Evolutionary conservation across 805 yeast genomes (phyloP).

Genomic region (Torulaspora quercuum): DNA sequence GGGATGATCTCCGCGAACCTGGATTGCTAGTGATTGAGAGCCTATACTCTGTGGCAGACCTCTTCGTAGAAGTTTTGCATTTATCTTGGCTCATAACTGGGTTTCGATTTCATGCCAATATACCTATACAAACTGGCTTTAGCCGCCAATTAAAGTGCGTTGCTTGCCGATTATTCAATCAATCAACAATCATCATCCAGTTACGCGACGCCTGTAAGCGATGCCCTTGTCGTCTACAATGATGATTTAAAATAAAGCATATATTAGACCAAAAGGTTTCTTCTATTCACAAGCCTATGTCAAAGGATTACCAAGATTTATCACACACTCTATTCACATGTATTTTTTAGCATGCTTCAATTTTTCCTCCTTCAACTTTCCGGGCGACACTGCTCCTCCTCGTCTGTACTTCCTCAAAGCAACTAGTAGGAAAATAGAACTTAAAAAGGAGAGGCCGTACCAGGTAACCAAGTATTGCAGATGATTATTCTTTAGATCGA

Average conservation of each 20-base stretch:
- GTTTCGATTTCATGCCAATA: neutral
- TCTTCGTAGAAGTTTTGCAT: conserved; percentile 10
- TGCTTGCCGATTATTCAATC: conserved; percentile 1
- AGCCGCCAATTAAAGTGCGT: conserved; percentile 1
- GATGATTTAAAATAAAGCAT: no score
- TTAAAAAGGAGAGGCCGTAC: conserved; percentile 81
- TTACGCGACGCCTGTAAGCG: no score
- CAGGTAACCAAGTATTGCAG: conserved; percentile 90
- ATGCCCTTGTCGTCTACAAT: no score
- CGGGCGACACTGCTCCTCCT: conserved; percentile 32
- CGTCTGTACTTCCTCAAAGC: conserved; percentile 44
- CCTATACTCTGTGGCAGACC: conserved; percentile 37
- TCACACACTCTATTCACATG: conserved; percentile 27
- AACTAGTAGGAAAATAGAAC: conserved; percentile 60
- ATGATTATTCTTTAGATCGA: conserved; percentile 84
- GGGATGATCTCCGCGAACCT: conserved; percentile 35
- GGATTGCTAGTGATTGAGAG: conserved; percentile 42
- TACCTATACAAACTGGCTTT: neutral
- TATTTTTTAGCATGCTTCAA: conserved; percentile 47
- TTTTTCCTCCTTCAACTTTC: conserved; percentile 41
- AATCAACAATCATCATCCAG: no score
- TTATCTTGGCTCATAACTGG: conserved; percentile 19
- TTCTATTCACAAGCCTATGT: conserved; percentile 7
- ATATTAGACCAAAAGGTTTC: no score
- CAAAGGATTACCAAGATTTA: no score